phyloP scores from a whole-genome alignment of 2,329 filamentous ascomycete species.

The Aspergillus ustus region DNA sequence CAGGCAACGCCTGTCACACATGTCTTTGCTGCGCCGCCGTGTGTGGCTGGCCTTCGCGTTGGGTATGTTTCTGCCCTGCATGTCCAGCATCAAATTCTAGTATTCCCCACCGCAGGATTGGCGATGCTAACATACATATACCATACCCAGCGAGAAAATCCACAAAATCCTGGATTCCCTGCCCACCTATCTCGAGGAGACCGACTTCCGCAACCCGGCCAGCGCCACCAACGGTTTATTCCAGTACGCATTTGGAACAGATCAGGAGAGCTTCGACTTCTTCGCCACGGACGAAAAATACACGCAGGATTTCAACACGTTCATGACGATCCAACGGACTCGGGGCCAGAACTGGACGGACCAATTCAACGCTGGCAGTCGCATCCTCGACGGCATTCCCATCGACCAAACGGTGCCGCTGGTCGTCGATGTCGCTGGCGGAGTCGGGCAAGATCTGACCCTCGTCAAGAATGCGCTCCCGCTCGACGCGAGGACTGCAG shows the following conservation, averaged over 20 bases:
- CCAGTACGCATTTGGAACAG: constrained; percentile 24
- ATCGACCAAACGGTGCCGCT: constrained; percentile 20
- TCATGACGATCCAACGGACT: constrained; percentile 27
- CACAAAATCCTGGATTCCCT: background rate
- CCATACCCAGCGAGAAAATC: background rate
- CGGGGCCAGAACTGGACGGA: constrained; percentile 26
- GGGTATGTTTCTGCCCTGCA: background rate
- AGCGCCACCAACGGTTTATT: constrained; percentile 22
- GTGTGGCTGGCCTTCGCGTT: background rate
- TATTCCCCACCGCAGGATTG: too few relatives aligned
- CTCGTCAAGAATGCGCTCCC: constrained; percentile 1
- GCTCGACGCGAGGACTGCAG: background rate
- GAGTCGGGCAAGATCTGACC: constrained; percentile 18
- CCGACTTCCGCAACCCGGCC: constrained; percentile 14
- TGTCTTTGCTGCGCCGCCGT: background rate
- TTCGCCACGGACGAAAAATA: constrained; percentile 16
- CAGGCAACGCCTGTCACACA: constrained; percentile 4
- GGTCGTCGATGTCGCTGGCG: constrained; percentile 28
- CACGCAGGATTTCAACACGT: constrained; percentile 27
- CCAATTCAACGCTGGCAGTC: constrained; percentile 29
- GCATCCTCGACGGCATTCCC: constrained; percentile 23
- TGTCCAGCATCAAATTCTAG: background rate
- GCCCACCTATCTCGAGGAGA: background rate
- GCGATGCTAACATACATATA: background rate
- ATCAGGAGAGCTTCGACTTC: constrained; percentile 22